Base-by-base conservation (phyloP, 768 basidiomycete genomes). In the Saitozyma podzolica region DNA sequence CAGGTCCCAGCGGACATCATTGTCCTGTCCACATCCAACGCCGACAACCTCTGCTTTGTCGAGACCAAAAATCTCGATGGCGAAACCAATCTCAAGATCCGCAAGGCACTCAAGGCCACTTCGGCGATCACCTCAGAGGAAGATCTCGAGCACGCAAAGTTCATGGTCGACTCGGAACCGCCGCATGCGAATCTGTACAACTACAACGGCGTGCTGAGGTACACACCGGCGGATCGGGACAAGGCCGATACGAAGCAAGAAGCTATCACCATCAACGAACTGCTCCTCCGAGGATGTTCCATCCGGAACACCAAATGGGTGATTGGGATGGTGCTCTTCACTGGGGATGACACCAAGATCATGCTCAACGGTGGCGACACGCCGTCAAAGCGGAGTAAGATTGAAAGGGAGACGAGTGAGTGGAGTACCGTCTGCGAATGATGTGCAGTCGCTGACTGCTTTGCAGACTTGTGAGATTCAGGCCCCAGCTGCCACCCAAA, bases 11-110 rank as follows among this genome's bases (percentile, higher is more conserved):
- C 95, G 8, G 95, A 99, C 74, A 89, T 98, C 67, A 84, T 94
- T 64, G 91, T 99, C 0, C 85, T 97, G 7, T 87, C 92, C 9
- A 94, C 94, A 0, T 93, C 91, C 8, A 92, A 96, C 79, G 81
- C 90, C 2, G 93, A 96, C 65, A 89, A 91, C 10, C 82, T 92
- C 80, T 96, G 94, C 78, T 99, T 92, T 72, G 84, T 98, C 57
- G 95, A 98, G 83, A 98, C 95, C 50, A 98, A 98, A 84, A 97
- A 98, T 75, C 81, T 98, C 58, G 95, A 98, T 70, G 95, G 95
- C 1, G 95, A 98, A 81, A 97, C 95, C 51, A 98, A 98, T 77
- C 82, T 98, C 70, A 99, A 99, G 80, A 87, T 88, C 7, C 86
- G 95, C 19, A 86, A 84, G 75, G 85, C 90, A 8, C 78, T 92